Conservation (phyloP, 169 alveolate species). For the Theileria orientalis region DNA sequence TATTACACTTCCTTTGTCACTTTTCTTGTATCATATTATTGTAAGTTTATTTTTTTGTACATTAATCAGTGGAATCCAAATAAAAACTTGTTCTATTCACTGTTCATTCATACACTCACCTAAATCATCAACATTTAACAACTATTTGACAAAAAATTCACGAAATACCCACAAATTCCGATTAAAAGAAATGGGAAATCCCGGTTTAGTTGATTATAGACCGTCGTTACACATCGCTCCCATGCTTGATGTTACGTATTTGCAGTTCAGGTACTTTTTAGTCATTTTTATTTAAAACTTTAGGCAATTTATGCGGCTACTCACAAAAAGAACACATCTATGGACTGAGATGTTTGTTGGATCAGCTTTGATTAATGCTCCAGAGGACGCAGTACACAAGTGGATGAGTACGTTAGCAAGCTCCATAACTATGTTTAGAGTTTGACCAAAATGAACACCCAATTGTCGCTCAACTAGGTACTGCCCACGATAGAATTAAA, state of each 20-base stretch:
- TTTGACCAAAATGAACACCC: slow-evolving; percentile 80
- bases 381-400: slow-evolving; percentile 22
- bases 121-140: background rate
- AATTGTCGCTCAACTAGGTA: slow-evolving; percentile 85
- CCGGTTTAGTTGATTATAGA: background rate
- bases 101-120: background rate
- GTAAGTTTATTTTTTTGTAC: background rate
- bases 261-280: slow-evolving; percentile 79
- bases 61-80: background rate
- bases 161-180: background rate
- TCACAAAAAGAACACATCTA: slow-evolving; percentile 82
- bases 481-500: slow-evolving; percentile 19
- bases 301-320: slow-evolving; percentile 80
- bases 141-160: background rate
- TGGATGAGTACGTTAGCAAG: slow-evolving; percentile 41
- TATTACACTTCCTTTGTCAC: background rate
- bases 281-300: background rate
- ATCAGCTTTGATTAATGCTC: slow-evolving; percentile 79
- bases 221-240: slow-evolving; percentile 90
- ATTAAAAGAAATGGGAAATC: background rate
- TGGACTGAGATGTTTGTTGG: slow-evolving; percentile 93
- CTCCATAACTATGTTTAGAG: slow-evolving; percentile 48
- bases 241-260: slow-evolving; percentile 92
- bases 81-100: background rate
- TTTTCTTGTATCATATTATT: slow-evolving; percentile 4